Conservation (phyloP, 345 rosid species). For the Boechera stricta region DNA sequence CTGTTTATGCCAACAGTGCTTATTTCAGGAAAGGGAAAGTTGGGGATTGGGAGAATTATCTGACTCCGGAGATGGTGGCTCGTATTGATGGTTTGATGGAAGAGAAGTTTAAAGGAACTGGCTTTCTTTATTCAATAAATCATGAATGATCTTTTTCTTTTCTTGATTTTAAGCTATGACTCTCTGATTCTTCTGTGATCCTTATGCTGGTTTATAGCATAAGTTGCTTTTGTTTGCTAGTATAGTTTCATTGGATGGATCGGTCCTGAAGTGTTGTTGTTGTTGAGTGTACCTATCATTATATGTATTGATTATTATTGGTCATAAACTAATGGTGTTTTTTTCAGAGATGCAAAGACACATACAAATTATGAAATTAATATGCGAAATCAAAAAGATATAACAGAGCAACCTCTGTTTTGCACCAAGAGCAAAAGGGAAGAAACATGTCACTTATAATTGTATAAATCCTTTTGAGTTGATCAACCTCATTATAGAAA, state of each 20-base stretch:
- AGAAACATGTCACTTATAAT: not conserved
- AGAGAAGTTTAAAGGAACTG: slow-evolving; percentile 44
- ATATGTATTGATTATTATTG: not conserved
- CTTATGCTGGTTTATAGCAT: slow-evolving; percentile 25
- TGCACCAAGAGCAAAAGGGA: slow-evolving; percentile 2
- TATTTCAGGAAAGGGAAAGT: slow-evolving; percentile 52
- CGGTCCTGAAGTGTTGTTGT: not conserved
- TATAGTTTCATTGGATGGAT: not conserved
- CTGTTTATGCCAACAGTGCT: slow-evolving; percentile 30
- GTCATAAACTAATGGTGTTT: not conserved
- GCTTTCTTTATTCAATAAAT: slow-evolving; percentile 15
- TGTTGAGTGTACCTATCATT: slow-evolving; percentile 9
- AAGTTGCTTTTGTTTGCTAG: not conserved
- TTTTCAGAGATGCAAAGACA: not conserved
- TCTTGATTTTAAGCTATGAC: slow-evolving; percentile 12
- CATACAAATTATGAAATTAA: not conserved
- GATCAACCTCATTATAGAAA: not conserved
- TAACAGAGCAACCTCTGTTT: slow-evolving; percentile 34
- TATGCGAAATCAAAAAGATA: slow-evolving; percentile 3
- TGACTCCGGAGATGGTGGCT: slow-evolving; percentile 47
- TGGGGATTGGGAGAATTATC: slow-evolving; percentile 52
- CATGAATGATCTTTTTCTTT: not conserved
- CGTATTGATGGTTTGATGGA: slow-evolving; percentile 40
- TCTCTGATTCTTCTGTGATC: slow-evolving; percentile 7
- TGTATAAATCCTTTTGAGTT: not conserved